Evolutionary conservation across 345 rosid genomes (phyloP).

Genomic region (Arabis alpina): DNA sequence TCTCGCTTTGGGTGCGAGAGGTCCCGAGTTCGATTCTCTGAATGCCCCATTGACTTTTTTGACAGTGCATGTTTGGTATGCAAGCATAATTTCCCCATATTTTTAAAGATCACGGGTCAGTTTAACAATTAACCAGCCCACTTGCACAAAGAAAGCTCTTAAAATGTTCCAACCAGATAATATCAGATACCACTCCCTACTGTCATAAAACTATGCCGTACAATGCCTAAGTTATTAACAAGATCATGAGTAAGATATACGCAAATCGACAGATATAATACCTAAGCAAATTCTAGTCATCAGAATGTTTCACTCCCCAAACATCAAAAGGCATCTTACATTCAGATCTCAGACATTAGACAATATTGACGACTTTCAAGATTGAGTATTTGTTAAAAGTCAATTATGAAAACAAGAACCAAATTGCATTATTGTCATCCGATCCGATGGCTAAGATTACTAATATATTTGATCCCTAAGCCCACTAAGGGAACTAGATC

Average conservation of each 20-base stretch:
- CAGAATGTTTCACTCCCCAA: neutral
- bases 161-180: too few species aligned
- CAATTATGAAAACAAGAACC: neutral
- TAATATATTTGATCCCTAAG: neutral
- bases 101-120: too few species aligned
- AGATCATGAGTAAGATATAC: neutral
- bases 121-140: too few species aligned
- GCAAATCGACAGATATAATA: conserved; percentile 4
- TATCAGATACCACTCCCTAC: too few species aligned
- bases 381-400: conserved; percentile 2
- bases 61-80: neutral
- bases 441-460: conserved; percentile 4
- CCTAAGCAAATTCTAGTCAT: conserved; percentile 8
- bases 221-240: too few species aligned
- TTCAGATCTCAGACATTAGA: neutral
- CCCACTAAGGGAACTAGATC: conserved; percentile 8
- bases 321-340: neutral
- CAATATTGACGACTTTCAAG: neutral
- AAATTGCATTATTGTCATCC: neutral
- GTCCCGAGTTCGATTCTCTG: conserved; percentile 84
- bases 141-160: too few species aligned
- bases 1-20: conserved; percentile 95
- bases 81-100: neutral
- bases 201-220: too few species aligned
- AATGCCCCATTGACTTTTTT: conserved; percentile 17